Evolutionary conservation across 2,329 filamentous ascomycete genomes (phyloP).

Genomic region (Fusarium liriodendri): DNA sequence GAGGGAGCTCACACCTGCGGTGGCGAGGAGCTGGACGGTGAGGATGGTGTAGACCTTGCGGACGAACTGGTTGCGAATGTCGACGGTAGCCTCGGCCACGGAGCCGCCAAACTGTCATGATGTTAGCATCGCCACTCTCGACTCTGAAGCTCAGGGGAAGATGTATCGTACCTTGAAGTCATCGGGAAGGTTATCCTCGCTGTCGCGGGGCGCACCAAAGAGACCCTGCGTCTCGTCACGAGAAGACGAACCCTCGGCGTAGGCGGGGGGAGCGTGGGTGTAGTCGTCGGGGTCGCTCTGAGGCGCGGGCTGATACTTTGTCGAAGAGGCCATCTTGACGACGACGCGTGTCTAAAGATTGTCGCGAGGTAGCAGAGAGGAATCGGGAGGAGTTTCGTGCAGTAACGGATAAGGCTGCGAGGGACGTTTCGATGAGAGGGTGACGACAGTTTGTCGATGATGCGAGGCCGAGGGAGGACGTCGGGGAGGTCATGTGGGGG

Average conservation of each 20-base stretch:
- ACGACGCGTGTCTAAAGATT: not conserved
- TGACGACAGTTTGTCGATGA: conserved; percentile 36
- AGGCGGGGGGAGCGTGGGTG: conserved; percentile 85
- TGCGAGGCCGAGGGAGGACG: conserved; percentile 29
- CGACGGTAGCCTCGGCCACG: conserved; percentile 91
- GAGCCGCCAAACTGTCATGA: conserved; percentile 82
- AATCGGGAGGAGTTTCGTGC: not conserved
- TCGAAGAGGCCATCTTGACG: conserved; percentile 73
- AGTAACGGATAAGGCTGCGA: conserved; percentile 19
- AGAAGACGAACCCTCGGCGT: conserved; percentile 67
- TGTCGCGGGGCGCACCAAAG: conserved; percentile 76
- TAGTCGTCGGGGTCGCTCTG: conserved; percentile 90
- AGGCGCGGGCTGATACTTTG: conserved; percentile 86
- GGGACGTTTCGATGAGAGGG: conserved; percentile 26
- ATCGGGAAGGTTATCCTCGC: conserved; percentile 92
- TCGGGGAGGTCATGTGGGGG: conserved; percentile 40
- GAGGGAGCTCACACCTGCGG: conserved; percentile 81
- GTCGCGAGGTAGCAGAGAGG: not conserved
- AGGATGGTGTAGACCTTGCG: conserved; percentile 98
- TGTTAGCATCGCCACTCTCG: conserved; percentile 23
- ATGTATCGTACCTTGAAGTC: conserved; percentile 83
- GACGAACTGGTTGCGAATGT: conserved; percentile 96
- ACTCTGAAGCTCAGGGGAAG: not conserved
- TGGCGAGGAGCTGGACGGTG: conserved; percentile 92
- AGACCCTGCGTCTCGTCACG: conserved; percentile 67